Evolutionary conservation across 2,329 filamentous ascomycete species (phyloP).

Genomic region (Fusarium palustre): DNA sequence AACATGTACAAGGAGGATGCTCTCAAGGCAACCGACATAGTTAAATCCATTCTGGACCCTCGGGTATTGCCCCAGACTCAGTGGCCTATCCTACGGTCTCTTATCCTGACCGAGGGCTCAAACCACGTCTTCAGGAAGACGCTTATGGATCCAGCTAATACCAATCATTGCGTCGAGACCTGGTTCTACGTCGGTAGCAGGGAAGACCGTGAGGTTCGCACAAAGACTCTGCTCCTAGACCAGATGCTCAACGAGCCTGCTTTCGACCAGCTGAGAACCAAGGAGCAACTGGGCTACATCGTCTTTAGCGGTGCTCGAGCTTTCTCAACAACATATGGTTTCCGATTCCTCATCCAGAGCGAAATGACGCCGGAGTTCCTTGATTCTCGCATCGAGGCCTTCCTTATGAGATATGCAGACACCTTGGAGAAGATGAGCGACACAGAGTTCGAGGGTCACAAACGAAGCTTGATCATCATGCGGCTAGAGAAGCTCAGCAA

Average conservation of each 20-base stretch:
- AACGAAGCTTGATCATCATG: constrained; percentile 88
- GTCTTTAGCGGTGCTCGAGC: constrained; percentile 84
- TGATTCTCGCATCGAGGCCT: constrained; percentile 87
- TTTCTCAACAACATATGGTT: constrained; percentile 82
- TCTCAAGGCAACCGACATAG: constrained; percentile 82
- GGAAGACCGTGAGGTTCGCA: constrained; percentile 75
- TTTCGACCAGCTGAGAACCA: constrained; percentile 94
- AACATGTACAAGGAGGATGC: constrained; percentile 96
- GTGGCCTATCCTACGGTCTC: constrained; percentile 80
- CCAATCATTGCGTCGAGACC: constrained; percentile 88
- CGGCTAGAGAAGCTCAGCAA: constrained; percentile 94
- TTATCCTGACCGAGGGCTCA: constrained; percentile 81
- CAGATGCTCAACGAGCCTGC: constrained; percentile 94
- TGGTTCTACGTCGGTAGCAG: constrained; percentile 77
- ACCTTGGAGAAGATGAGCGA: constrained; percentile 81
- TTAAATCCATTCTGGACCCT: constrained; percentile 82
- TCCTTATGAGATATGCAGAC: constrained; percentile 75
- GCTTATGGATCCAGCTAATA: constrained; percentile 86
- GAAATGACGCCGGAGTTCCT: constrained; percentile 87
- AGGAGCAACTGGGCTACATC: constrained; percentile 97
- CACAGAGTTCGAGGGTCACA: constrained; percentile 88
- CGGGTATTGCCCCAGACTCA: constrained; percentile 79
- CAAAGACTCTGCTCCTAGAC: constrained; percentile 83
- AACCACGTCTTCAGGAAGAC: constrained; percentile 87
- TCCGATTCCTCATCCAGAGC: constrained; percentile 92